Conservation (phyloP, 2,329 filamentous ascomycete genomes). For the Monosporascus sp. region DNA sequence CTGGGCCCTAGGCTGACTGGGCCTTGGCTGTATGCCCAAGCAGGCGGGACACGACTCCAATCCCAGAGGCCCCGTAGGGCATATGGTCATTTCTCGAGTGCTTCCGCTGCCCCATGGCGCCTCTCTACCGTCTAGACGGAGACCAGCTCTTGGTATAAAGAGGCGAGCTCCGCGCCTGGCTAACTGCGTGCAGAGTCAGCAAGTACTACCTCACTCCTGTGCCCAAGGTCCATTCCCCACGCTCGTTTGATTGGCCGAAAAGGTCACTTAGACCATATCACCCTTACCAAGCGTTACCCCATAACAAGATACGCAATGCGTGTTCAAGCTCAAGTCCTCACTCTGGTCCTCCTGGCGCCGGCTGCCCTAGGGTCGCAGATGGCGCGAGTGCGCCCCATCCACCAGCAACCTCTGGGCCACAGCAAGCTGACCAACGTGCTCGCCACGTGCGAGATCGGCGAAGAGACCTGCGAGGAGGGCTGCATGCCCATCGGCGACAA, state of each 20-base stretch:
- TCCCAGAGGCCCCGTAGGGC: not conserved
- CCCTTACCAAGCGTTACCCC: too few relatives aligned
- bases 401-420: constrained; percentile 7
- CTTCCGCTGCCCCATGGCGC: too few relatives aligned
- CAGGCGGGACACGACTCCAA: not conserved
- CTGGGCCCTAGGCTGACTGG: not conserved
- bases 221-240: too few relatives aligned
- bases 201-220: too few relatives aligned
- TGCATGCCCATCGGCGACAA: constrained; percentile 13
- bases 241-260: too few relatives aligned
- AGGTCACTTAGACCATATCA: too few relatives aligned
- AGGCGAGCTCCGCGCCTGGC: too few relatives aligned
- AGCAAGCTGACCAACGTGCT: constrained; percentile 11
- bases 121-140: too few relatives aligned
- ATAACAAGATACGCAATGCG: constrained; percentile 10
- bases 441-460: constrained; percentile 11
- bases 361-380: constrained; percentile 7
- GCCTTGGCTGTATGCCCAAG: not conserved
- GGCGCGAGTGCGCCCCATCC: constrained; percentile 7
- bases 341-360: constrained; percentile 12
- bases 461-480: constrained; percentile 13
- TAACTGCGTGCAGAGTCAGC: too few relatives aligned
- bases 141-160: too few relatives aligned
- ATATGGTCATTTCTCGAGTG: too few relatives aligned
- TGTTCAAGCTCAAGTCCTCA: constrained; percentile 8